Conservation (phyloP, 345 rosid genomes). For the Populus tremula region DNA sequence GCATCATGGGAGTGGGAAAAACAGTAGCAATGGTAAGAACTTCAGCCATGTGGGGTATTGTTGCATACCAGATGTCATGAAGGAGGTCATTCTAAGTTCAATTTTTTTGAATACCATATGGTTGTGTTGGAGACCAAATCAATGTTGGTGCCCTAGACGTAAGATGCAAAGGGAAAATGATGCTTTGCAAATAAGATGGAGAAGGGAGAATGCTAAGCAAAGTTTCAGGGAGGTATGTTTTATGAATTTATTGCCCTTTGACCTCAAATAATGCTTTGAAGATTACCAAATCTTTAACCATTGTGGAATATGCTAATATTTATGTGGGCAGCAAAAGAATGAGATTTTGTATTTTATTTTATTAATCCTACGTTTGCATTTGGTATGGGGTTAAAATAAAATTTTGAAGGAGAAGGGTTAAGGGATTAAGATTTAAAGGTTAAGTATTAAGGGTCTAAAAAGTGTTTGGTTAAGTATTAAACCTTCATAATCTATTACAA, state of each 20-base stretch:
- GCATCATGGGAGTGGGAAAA: neutral
- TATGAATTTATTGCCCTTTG: neutral
- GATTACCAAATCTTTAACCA: too few species aligned
- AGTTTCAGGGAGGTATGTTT: neutral
- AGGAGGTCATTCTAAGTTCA: neutral
- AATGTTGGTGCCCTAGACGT: neutral
- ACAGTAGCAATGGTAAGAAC: neutral
- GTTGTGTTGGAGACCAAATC: slow-evolving; percentile 5
- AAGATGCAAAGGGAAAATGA: neutral
- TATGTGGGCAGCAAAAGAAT: too few species aligned
- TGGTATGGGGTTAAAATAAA: too few species aligned
- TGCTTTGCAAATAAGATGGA: neutral
- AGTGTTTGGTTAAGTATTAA: too few species aligned
- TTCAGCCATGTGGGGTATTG: neutral
- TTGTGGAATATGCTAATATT: too few species aligned
- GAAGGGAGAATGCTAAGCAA: neutral
- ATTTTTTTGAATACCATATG: neutral
- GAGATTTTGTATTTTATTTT: too few species aligned
- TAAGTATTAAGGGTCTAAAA: too few species aligned
- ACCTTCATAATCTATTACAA: too few species aligned
- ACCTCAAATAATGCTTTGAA: too few species aligned
- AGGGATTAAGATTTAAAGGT: too few species aligned
- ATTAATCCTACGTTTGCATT: too few species aligned
- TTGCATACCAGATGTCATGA: neutral
- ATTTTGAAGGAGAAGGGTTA: too few species aligned